These are phyloP conservation scores for Selenicereus undatus DNA, from an alignment of 148 eudicot genomes.

Conservation along the genomic window DNA sequence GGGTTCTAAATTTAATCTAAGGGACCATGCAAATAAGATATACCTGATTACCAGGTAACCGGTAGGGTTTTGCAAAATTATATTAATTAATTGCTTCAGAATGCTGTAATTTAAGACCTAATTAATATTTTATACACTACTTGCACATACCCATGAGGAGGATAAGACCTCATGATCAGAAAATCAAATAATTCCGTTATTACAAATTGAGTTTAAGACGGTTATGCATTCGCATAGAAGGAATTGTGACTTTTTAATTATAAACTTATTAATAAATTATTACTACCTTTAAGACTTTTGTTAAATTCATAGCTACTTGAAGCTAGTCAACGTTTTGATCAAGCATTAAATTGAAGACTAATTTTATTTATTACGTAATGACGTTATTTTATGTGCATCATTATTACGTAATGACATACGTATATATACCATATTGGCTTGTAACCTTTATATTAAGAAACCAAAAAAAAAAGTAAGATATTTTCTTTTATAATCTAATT, in stretches of 20 bases:
- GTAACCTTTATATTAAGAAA: too few relatives aligned
- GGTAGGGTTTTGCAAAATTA: not conserved
- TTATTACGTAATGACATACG: not conserved
- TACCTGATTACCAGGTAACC: too few relatives aligned
- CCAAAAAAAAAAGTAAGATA: not conserved
- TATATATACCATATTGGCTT: too few relatives aligned
- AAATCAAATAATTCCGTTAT: not conserved
- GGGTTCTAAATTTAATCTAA: not conserved
- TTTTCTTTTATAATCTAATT: not conserved
- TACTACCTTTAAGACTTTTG: slow-evolving; percentile 7
- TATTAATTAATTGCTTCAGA: not conserved
- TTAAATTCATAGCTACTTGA: slow-evolving; percentile 10
- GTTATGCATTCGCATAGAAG: not conserved
- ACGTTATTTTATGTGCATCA: not conserved
- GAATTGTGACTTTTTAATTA: not conserved
- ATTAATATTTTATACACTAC: not conserved
- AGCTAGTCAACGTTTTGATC: not conserved
- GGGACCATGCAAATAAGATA: not conserved
- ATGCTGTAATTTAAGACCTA: not conserved
- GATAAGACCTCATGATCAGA: not conserved
- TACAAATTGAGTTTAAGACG: not conserved
- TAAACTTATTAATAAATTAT: not conserved
- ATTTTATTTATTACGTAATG: not conserved
- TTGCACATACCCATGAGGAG: not conserved
- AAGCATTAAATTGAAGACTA: not conserved